A percentile compares a stretch with the other conserved stretches of the same genome.
phyloP scores from a whole-genome alignment of 2,329 filamentous ascomycete genomes.

The Scopulariopsis brevicaulis region DNA sequence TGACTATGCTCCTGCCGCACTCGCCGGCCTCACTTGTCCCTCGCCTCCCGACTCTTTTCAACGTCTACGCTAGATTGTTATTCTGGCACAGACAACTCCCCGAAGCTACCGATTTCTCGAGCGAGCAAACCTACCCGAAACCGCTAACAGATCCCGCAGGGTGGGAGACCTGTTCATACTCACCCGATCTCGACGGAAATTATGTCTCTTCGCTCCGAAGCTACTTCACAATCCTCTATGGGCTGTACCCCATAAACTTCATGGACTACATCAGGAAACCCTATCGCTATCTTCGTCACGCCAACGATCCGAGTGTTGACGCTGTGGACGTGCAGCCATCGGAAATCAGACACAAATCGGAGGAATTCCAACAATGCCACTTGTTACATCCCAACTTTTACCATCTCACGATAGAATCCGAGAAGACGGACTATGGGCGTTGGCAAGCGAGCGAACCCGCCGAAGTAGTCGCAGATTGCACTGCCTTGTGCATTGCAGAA shows the following conservation, averaged over 20 bases:
- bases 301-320: conserved; percentile 57
- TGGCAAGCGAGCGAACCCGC: conserved; percentile 73
- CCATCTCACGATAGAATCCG: conserved; percentile 65
- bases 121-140: conserved; percentile 8
- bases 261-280: conserved; percentile 80
- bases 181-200: conserved; percentile 49
- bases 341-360: conserved; percentile 65
- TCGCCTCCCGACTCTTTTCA: conserved; percentile 63
- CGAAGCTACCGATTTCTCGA: conserved; percentile 14
- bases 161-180: conserved; percentile 56
- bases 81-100: conserved; percentile 59
- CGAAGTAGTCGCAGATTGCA: conserved; percentile 70
- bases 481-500: conserved; percentile 44
- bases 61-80: conserved; percentile 67
- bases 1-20: conserved; percentile 76
- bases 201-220: conserved; percentile 56
- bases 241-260: conserved; percentile 75
- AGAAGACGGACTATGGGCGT: conserved; percentile 62
- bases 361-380: conserved; percentile 62
- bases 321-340: conserved; percentile 69
- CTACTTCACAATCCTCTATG: conserved; percentile 76
- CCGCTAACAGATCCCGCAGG: conserved; percentile 18
- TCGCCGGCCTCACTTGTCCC: conserved; percentile 62
- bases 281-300: conserved; percentile 63
- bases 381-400: conserved; percentile 79